Evolutionary conservation across 2,329 filamentous ascomycete species (phyloP).

Genomic region (Phialophora verrucosa): DNA sequence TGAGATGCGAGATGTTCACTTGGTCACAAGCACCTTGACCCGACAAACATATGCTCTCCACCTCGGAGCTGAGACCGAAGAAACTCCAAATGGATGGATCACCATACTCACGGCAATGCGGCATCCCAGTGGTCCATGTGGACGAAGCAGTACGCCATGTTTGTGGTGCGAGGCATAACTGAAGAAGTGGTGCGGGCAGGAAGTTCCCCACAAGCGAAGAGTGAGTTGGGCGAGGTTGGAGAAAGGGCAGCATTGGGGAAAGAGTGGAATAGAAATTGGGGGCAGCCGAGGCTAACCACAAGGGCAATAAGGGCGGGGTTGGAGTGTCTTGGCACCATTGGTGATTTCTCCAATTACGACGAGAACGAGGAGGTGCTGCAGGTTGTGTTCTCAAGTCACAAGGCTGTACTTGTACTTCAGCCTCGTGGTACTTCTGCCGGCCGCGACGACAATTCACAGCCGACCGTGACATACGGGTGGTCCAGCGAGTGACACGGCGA

Average conservation of each 20-base stretch:
- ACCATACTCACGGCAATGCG: slow-evolving; percentile 1
- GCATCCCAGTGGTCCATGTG: not conserved
- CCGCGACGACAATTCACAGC: too few relatives aligned
- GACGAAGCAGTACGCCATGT: not conserved
- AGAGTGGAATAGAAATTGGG: not conserved
- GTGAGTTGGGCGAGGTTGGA: not conserved
- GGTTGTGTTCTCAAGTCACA: not conserved
- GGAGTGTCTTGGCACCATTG: not conserved
- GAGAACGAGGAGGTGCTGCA: too few relatives aligned
- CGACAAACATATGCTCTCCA: slow-evolving; percentile 3
- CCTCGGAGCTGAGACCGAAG: slow-evolving; percentile 7
- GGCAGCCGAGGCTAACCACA: slow-evolving; percentile 8
- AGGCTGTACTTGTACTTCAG: not conserved
- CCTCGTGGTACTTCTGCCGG: not conserved
- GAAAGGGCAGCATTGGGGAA: slow-evolving; percentile 5
- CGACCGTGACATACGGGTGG: too few relatives aligned
- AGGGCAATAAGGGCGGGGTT: not conserved
- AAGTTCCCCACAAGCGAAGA: not conserved
- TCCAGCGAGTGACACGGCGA: too few relatives aligned
- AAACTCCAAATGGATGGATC: slow-evolving; percentile 13
- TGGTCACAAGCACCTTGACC: not conserved
- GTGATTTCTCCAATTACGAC: not conserved
- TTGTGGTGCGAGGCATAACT: not conserved
- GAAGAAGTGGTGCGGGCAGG: not conserved
- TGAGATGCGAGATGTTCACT: not conserved